Evolutionary conservation across 148 eudicot genomes (phyloP).

Genomic region (Mesembryanthemum crystallinum): DNA sequence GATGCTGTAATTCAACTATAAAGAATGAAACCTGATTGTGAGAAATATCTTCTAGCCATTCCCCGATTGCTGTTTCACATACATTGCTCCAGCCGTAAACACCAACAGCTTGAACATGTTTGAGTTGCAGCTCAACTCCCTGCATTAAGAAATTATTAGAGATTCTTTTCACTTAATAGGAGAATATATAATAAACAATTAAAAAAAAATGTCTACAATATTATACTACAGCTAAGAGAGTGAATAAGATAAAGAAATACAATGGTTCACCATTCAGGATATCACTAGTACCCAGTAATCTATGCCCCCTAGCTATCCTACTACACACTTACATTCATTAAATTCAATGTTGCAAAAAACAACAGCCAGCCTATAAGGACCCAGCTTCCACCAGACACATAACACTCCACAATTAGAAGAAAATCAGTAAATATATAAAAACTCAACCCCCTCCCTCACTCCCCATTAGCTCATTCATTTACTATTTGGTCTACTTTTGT

Average conservation of each 20-base stretch:
- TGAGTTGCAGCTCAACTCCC: constrained; percentile 94
- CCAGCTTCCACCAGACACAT: no score
- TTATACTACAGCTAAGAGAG: not conserved
- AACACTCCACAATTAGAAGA: no score
- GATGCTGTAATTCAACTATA: not conserved
- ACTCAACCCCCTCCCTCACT: no score
- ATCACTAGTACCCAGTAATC: not conserved
- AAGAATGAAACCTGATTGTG: constrained; percentile 70
- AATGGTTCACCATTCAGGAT: not conserved
- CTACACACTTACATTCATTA: not conserved
- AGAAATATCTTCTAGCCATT: constrained; percentile 97
- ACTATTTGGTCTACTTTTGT: not conserved
- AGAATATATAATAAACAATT: not conserved
- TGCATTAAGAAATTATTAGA: constrained; percentile 25
- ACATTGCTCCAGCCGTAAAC: constrained; percentile 86
- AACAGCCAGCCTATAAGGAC: not conserved
- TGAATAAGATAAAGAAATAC: not conserved
- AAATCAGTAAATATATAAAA: no score
- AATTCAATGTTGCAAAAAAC: not conserved
- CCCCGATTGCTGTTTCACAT: constrained; percentile 68
- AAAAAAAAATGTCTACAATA: not conserved
- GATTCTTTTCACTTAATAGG: not conserved
- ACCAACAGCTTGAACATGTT: constrained; percentile 82
- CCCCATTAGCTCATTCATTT: no score
- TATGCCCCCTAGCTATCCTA: not conserved